Evolutionary conservation across 345 rosid species (phyloP).

Genomic region (Arabidopsis suecica): DNA sequence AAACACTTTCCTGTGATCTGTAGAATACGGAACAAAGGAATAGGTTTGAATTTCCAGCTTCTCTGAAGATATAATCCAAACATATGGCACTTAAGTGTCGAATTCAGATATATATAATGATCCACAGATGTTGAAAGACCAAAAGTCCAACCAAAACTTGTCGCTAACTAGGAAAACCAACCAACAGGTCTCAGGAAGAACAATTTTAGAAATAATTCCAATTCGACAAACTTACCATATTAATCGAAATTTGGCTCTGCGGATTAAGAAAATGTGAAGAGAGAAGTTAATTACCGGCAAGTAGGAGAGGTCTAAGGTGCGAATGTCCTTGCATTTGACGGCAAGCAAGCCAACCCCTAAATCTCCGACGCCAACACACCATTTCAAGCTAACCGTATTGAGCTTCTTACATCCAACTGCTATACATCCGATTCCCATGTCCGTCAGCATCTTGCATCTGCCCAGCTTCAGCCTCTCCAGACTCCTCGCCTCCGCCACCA

Average conservation of each 20-base stretch:
- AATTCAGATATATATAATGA: not conserved
- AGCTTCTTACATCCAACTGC: slow-evolving; percentile 57
- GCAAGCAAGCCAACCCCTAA: slow-evolving; percentile 58
- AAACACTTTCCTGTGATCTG: slow-evolving; percentile 59
- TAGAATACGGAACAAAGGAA: not conserved
- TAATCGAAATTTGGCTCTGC: not conserved
- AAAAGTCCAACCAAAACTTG: not conserved
- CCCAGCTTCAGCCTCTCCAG: slow-evolving; percentile 49
- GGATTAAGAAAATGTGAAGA: too few relatives aligned
- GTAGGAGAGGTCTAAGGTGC: slow-evolving; percentile 56
- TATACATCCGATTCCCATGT: slow-evolving; percentile 60
- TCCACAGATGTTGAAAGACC: too few relatives aligned
- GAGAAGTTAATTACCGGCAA: slow-evolving; percentile 42
- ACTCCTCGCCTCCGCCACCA: slow-evolving; percentile 53
- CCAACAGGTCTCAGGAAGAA: not conserved
- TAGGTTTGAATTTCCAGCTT: not conserved
- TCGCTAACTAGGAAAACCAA: not conserved
- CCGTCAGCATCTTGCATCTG: slow-evolving; percentile 57
- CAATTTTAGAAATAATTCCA: not conserved
- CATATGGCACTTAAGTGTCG: not conserved
- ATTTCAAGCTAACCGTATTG: slow-evolving; percentile 51
- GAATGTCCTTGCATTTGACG: slow-evolving; percentile 52
- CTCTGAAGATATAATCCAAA: slow-evolving; percentile 11
- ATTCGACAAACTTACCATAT: not conserved
- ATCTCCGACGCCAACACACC: slow-evolving; percentile 59